These are phyloP conservation scores for Tulasnella sp. DNA, from an alignment of 768 basidiomycete species.

Conservation along the genomic window DNA sequence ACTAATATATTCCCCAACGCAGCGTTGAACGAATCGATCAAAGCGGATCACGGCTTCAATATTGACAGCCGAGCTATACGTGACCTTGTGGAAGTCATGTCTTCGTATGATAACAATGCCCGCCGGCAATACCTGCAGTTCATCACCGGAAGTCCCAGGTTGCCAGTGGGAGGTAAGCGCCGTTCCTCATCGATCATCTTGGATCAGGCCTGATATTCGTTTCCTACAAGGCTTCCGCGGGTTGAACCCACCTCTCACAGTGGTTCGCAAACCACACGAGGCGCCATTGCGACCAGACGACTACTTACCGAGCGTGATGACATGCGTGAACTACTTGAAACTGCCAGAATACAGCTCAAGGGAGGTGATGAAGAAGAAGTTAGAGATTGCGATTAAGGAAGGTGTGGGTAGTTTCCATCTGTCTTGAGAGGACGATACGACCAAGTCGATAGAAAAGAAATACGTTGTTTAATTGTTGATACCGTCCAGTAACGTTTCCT, in stretches of 20 bases:
- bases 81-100: conserved; percentile 76
- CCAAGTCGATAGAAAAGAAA: no score
- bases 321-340: conserved; percentile 94
- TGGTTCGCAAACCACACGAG: conserved; percentile 95
- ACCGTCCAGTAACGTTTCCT: no score
- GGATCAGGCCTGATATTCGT: conserved; percentile 13
- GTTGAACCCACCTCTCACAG: conserved; percentile 84
- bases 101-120: conserved; percentile 55
- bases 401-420: conserved; percentile 96
- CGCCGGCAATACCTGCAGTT: conserved; percentile 90
- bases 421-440: conserved; percentile 41
- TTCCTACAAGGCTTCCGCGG: conserved; percentile 69
- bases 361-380: conserved; percentile 68
- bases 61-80: conserved; percentile 85
- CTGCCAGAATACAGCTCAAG: conserved; percentile 90
- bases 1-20: neutral
- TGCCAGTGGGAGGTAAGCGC: conserved; percentile 80
- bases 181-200: no score
- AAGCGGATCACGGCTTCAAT: conserved; percentile 98
- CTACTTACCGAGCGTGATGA: conserved; percentile 96
- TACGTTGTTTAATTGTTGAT: no score
- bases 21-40: conserved; percentile 83
- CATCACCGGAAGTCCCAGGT: conserved; percentile 92
- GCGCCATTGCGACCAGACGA: conserved; percentile 82
- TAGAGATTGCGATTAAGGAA: conserved; percentile 77